Evolutionary conservation across 2,329 filamentous ascomycete genomes (phyloP), one percentile per base, ranked within the genome.

Genomic region (Aspergillus thermomutatus): DNA sequence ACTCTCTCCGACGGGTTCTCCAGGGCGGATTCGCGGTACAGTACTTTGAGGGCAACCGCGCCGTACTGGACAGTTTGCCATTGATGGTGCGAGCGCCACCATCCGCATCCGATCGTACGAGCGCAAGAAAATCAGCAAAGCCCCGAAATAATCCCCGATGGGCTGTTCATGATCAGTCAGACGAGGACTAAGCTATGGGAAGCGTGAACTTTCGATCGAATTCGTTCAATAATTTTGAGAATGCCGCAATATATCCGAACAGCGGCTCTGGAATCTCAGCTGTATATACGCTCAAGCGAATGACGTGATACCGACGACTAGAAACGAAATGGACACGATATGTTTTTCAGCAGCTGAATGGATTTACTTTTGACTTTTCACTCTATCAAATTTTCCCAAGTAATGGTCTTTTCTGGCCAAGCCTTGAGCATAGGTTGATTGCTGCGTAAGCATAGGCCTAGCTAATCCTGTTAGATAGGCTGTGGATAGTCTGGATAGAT

Each of bases 1-100:
- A 86, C 58, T 81, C 82, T 3, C 72, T 90, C 53, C 81, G 84
- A 66, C 74, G 86, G 41, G 75, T 86, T 28, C 73, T 90, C 43
- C 82, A 84, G 56, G 81, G 83, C 14, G 86, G 86, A 0, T 87
- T 88, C 62, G 71, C 85, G 48, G 79, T 79, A 51, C 86, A 88
- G 72, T 88, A 87, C 67, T 77, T 71, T 52, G 80, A 85, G 66
- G 76, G 79, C 47, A 88, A 88, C 65, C 77, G 81, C 58, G 80
- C 83, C 19, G 81, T 88, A 4, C 80, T 86, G 59, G 80, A 87
- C 52, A 82, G 77, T 64, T 69, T 88, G 55, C 84, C 85, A 19
- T 71, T 77, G 31, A 73, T 77, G 64, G 68, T 77, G 63, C 69
- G 68, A 6, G 64, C 65, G 60, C 26, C 62, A 1, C 55, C 66